Evolutionary conservation across 106 monocot species (phyloP).

Genomic region (Agapanthus africanus): DNA sequence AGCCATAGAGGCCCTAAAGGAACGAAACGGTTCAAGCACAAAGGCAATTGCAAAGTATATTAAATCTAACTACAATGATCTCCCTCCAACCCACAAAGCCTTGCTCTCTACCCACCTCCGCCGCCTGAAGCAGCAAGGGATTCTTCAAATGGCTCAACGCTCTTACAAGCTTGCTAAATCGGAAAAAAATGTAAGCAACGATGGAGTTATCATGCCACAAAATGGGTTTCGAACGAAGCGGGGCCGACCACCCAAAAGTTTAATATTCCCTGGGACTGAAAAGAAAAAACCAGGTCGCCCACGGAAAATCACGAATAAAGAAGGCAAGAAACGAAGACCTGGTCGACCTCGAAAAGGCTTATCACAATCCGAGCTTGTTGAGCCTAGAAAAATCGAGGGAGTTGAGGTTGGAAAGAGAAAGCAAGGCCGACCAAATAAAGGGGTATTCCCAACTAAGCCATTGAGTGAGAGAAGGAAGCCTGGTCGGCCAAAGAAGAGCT

Average conservation of each 20-base stretch:
- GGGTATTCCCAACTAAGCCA: background rate
- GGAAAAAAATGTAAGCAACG: background rate
- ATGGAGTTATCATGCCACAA: background rate
- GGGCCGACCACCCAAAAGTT: conserved; percentile 10
- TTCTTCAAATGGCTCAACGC: conserved; percentile 6
- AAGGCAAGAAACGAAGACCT: conserved; percentile 4
- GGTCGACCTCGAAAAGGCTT: conserved; percentile 8
- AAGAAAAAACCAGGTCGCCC: conserved; percentile 10
- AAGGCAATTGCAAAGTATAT: conserved; percentile 18
- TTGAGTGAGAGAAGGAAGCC: background rate
- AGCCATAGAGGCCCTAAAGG: conserved; percentile 15
- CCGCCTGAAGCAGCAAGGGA: conserved; percentile 10
- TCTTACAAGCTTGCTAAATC: conserved; percentile 18
- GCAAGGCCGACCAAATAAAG: conserved; percentile 1
- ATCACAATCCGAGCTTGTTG: background rate
- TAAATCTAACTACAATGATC: background rate
- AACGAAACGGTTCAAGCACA: conserved; percentile 18
- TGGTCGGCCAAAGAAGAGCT: no score
- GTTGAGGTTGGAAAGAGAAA: background rate
- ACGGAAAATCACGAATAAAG: background rate
- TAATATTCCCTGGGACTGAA: background rate
- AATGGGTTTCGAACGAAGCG: background rate
- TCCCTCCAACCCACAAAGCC: conserved; percentile 13
- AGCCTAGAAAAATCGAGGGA: background rate
- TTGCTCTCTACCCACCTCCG: conserved; percentile 14